phyloP scores from a whole-genome alignment of 2,329 filamentous ascomycete species.

The Diaporthe sp. region DNA sequence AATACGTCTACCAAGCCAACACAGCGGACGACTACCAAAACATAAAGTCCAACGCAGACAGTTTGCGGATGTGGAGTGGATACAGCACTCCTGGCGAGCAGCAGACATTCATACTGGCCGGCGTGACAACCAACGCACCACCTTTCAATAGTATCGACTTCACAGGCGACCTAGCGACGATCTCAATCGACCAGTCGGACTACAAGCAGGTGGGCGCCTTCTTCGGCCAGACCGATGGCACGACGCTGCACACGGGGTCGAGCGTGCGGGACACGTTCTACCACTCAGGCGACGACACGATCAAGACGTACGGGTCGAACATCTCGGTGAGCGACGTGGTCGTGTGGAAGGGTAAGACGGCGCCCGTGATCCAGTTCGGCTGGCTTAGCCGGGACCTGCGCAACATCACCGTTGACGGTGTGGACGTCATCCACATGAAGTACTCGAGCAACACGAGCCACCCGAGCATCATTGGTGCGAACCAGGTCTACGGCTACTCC shows the following conservation, averaged over 20 bases:
- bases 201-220: slow-evolving; percentile 55
- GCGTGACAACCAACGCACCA: slow-evolving; percentile 49
- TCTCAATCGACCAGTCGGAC: slow-evolving; percentile 46
- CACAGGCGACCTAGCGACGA: slow-evolving; percentile 40
- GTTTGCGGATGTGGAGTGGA: slow-evolving; percentile 49
- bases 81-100: slow-evolving; percentile 39
- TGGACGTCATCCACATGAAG: slow-evolving; percentile 47
- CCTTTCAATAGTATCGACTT: slow-evolving; percentile 54
- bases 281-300: slow-evolving; percentile 51
- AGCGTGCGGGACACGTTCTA: slow-evolving; percentile 50
- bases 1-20: slow-evolving; percentile 54
- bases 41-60: slow-evolving; percentile 46
- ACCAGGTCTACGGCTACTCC: slow-evolving; percentile 40
- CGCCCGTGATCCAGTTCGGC: slow-evolving; percentile 52
- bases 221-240: slow-evolving; percentile 53
- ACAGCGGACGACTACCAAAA: slow-evolving; percentile 45
- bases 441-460: slow-evolving; percentile 42
- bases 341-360: slow-evolving; percentile 49
- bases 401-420: slow-evolving; percentile 45
- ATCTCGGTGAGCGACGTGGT: slow-evolving; percentile 43
- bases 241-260: slow-evolving; percentile 49
- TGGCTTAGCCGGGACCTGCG: slow-evolving; percentile 48
- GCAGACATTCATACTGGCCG: slow-evolving; percentile 45
- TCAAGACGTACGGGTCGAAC: slow-evolving; percentile 52
- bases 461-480: slow-evolving; percentile 43